A percentile compares a stretch with the other conserved stretches of the same genome.
phyloP scores from a whole-genome alignment of 768 basidiomycete species.

The Pleurotus ostreatus region DNA sequence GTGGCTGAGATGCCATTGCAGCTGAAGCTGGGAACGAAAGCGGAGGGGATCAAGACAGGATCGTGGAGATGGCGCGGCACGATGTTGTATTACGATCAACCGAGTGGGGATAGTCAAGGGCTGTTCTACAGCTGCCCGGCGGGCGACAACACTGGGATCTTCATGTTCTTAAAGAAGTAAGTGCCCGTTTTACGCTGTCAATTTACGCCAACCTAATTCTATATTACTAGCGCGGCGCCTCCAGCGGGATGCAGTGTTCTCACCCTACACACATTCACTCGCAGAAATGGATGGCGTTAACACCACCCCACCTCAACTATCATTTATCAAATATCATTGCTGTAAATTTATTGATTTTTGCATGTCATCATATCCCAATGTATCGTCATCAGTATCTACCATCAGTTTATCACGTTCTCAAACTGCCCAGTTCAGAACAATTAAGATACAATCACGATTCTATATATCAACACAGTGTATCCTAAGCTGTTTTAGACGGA shows the following conservation, averaged over 20 bases:
- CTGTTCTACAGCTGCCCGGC: constrained; percentile 40
- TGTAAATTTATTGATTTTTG: no score
- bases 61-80: constrained; percentile 55
- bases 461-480: background rate
- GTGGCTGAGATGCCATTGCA: constrained; percentile 43
- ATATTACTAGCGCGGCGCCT: constrained; percentile 24
- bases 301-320: background rate
- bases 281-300: constrained; percentile 4
- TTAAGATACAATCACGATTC: background rate
- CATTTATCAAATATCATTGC: no score
- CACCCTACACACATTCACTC: constrained; percentile 34
- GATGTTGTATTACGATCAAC: constrained; percentile 49
- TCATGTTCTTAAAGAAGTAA: constrained; percentile 44
- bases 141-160: constrained; percentile 38
- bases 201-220: background rate
- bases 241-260: constrained; percentile 31
- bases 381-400: no score
- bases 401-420: no score
- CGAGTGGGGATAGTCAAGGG: constrained; percentile 34
- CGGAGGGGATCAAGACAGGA: constrained; percentile 35
- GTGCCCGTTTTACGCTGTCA: constrained; percentile 16
- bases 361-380: no score
- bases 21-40: constrained; percentile 36
- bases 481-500: constrained; percentile 24
- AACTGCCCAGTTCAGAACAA: background rate